Conservation (phyloP, 305 asterid genomes). For the Fraxinus greggii region DNA sequence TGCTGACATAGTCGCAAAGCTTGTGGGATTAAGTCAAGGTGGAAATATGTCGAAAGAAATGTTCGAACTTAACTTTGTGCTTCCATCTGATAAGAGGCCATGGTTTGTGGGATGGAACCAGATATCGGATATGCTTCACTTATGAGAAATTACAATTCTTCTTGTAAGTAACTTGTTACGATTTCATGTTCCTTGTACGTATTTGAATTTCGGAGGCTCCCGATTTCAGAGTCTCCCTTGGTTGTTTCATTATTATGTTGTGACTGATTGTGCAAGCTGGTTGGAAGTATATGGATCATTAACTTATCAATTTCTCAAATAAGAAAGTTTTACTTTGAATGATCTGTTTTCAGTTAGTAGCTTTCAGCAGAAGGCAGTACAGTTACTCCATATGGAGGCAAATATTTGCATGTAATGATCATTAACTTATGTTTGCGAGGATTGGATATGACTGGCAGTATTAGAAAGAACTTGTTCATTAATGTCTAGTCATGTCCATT, state of each 20-base stretch:
- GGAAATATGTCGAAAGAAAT: slow-evolving; percentile 88
- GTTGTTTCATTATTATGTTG: background rate
- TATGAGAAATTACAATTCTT: slow-evolving; percentile 43
- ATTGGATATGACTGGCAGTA: background rate
- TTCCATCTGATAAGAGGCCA: slow-evolving; percentile 78
- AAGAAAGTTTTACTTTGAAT: background rate
- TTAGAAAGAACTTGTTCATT: background rate
- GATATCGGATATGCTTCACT: slow-evolving; percentile 74
- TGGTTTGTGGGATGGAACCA: slow-evolving; percentile 94
- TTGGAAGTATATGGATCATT: background rate
- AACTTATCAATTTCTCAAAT: background rate
- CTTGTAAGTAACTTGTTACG: slow-evolving; percentile 29
- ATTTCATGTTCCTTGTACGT: background rate
- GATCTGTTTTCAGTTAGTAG: background rate
- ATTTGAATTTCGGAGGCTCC: slow-evolving; percentile 31
- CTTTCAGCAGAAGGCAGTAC: background rate
- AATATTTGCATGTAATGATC: background rate
- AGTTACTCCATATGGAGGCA: background rate
- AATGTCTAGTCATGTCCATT: background rate
- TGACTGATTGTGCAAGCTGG: background rate
- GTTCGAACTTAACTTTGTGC: slow-evolving; percentile 89
- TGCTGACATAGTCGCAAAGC: slow-evolving; percentile 87
- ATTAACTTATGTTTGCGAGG: background rate
- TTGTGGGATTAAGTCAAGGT: slow-evolving; percentile 76
- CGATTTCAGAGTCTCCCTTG: slow-evolving; percentile 27